Conservation (phyloP, 345 rosid species). For the Eucalyptus tenuipes region DNA sequence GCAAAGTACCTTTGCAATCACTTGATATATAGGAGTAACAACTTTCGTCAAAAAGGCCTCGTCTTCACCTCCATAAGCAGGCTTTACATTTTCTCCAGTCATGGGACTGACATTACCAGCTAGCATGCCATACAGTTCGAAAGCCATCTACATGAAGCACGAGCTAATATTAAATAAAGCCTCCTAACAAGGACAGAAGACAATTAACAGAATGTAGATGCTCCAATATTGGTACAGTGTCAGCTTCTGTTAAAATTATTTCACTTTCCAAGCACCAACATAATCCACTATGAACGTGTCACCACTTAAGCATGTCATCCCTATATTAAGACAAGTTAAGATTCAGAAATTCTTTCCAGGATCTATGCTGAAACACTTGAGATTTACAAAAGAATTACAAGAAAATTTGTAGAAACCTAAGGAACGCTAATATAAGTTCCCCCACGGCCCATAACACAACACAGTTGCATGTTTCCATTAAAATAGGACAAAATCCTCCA, state of each 20-base stretch:
- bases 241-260: neutral
- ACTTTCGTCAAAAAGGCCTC: conserved; percentile 94
- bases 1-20: conserved; percentile 54
- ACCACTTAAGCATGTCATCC: neutral
- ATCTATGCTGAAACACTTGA: neutral
- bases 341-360: neutral
- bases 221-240: neutral
- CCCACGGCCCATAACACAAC: neutral
- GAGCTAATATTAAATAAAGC: neutral
- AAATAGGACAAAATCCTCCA: neutral
- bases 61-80: conserved; percentile 96
- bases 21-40: conserved; percentile 82
- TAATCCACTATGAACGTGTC: neutral
- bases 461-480: neutral
- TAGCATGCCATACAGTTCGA: conserved; percentile 93
- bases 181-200: neutral
- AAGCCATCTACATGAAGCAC: conserved; percentile 69
- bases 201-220: neutral
- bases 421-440: neutral
- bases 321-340: neutral
- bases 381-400: neutral
- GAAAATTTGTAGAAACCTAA: neutral
- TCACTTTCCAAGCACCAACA: neutral
- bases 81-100: conserved; percentile 98
- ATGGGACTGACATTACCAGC: conserved; percentile 96